Evolutionary conservation across 108 stramenopile species (phyloP).

Genomic region (Cylindrotheca fusiformis): DNA sequence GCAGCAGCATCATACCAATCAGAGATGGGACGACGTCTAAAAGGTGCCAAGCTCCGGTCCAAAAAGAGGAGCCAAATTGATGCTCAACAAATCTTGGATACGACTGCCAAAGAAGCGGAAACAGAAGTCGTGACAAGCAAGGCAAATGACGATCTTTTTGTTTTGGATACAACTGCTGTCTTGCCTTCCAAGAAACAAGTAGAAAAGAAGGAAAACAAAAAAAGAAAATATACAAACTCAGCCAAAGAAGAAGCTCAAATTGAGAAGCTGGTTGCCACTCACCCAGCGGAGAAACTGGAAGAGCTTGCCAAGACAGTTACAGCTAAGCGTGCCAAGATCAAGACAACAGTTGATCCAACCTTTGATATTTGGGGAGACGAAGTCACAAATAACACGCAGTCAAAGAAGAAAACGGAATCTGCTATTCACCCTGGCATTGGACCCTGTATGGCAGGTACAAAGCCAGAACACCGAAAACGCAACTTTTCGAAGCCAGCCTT

Average conservation of each 20-base stretch:
- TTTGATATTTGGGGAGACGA: slow-evolving; percentile 78
- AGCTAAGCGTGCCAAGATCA: slow-evolving; percentile 5
- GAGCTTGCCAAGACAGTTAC: slow-evolving; percentile 26
- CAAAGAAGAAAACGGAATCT: slow-evolving; percentile 20
- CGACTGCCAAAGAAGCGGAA: slow-evolving; percentile 42
- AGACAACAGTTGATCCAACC: slow-evolving; percentile 25
- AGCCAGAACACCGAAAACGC: slow-evolving; percentile 14
- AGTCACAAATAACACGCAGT: slow-evolving; percentile 7
- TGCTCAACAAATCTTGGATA: slow-evolving; percentile 47
- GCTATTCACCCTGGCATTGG: slow-evolving; percentile 22
- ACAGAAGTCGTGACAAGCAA: slow-evolving; percentile 38
- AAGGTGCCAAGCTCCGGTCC: slow-evolving; percentile 60
- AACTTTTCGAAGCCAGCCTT: slow-evolving; percentile 7
- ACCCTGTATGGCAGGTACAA: slow-evolving; percentile 24
- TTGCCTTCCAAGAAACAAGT: slow-evolving; percentile 24
- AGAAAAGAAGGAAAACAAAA: slow-evolving; percentile 12
- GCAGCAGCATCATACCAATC: slow-evolving; percentile 19
- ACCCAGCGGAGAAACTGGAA: slow-evolving; percentile 39
- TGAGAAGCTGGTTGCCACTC: slow-evolving; percentile 41
- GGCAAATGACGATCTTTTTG: slow-evolving; percentile 73
- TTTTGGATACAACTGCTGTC: slow-evolving; percentile 60
- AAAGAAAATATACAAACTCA: slow-evolving; percentile 37
- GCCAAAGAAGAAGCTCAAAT: slow-evolving; percentile 56
- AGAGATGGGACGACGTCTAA: slow-evolving; percentile 76
- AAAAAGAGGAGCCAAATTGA: slow-evolving; percentile 55